Percentiles rank a stretch among this genome's conserved stretches.
Conservation (phyloP, 306 rosid genomes). For the Citrullus amarus region DNA sequence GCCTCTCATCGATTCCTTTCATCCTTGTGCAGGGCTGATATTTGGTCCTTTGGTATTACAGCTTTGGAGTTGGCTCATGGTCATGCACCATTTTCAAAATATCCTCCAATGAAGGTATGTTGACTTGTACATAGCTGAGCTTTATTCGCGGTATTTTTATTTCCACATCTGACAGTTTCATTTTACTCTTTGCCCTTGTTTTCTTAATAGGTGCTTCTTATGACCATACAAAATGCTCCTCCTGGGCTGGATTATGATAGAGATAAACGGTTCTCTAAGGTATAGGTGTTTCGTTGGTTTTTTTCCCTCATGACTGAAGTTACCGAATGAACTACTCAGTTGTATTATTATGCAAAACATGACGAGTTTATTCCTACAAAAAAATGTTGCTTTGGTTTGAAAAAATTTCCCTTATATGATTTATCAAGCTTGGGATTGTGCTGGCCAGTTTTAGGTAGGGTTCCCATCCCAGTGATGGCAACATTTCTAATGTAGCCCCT, state of each 20-base stretch:
- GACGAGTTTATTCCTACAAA: not conserved
- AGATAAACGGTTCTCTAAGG: constrained; percentile 95
- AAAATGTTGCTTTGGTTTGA: not conserved
- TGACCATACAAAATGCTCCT: constrained; percentile 99
- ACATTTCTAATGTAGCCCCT: not conserved
- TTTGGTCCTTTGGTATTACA: constrained; percentile 52
- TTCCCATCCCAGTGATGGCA: not conserved
- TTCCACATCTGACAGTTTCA: not conserved
- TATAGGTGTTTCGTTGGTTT: constrained; percentile 46
- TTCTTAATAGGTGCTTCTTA: constrained; percentile 65
- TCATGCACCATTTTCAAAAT: constrained; percentile 46
- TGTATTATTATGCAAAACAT: not conserved
- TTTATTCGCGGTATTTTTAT: not conserved
- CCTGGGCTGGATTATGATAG: constrained; percentile 99
- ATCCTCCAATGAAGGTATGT: constrained; percentile 47
- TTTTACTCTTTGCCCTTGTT: not conserved
- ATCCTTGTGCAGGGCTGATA: constrained; percentile 45
- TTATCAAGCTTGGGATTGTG: not conserved
- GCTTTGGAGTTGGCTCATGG: constrained; percentile 55
- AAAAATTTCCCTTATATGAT: not conserved
- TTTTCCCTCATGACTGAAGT: constrained; percentile 30
- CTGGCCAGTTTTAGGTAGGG: not conserved
- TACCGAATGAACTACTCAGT: not conserved
- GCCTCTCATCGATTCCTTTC: not conserved
- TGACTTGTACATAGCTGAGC: not conserved